These are phyloP conservation scores for Mercurialis annua DNA, from an alignment of 345 rosid genomes.

Conservation along the genomic window DNA sequence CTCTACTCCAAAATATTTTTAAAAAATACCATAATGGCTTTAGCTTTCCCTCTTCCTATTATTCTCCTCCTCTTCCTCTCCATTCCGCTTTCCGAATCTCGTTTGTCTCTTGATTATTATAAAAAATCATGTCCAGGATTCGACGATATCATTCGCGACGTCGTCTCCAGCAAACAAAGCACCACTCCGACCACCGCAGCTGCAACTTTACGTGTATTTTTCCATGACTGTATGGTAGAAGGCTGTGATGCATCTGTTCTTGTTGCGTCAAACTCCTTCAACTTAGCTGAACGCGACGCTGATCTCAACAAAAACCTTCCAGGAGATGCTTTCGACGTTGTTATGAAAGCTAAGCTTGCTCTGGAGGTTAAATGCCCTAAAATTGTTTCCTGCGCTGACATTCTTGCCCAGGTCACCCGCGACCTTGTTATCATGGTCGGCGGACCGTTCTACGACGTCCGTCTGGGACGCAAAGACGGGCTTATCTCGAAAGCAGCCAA, in stretches of 20 bases:
- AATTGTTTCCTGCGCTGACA: constrained; percentile 66
- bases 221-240: constrained; percentile 71
- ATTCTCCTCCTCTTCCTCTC: constrained; percentile 18
- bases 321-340: constrained; percentile 68
- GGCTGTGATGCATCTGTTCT: constrained; percentile 74
- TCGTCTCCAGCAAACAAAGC: constrained; percentile 48
- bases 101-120: constrained; percentile 50
- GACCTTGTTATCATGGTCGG: constrained; percentile 66
- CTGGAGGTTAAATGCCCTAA: constrained; percentile 69
- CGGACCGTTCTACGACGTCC: constrained; percentile 49
- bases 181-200: constrained; percentile 66
- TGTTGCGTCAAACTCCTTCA: constrained; percentile 52
- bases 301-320: constrained; percentile 59
- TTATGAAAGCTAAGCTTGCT: constrained; percentile 54
- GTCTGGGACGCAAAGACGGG: constrained; percentile 60
- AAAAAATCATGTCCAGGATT: constrained; percentile 54
- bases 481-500: constrained; percentile 35
- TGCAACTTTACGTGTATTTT: constrained; percentile 60
- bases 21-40: constrained; percentile 12
- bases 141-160: constrained; percentile 33
- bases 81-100: constrained; percentile 18
- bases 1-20: neutral
- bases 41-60: constrained; percentile 3
- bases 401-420: constrained; percentile 55
- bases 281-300: constrained; percentile 56